Percentiles rank a stretch among this genome's conserved stretches.
phyloP scores from a whole-genome alignment of 768 basidiomycete species.

The Tylopilus balloui region DNA sequence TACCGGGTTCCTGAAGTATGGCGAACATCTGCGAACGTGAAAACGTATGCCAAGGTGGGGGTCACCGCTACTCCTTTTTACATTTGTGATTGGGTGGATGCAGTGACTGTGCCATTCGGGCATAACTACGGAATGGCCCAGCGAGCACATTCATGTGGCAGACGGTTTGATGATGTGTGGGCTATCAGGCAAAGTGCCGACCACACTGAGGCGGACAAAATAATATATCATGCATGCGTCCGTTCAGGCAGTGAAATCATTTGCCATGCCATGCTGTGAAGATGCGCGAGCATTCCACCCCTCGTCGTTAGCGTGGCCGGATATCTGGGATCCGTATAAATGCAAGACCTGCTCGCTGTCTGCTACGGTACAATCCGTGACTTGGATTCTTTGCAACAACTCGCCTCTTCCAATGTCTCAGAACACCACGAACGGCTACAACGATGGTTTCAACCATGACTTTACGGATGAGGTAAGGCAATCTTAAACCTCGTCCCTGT shows the following conservation, averaged over 20 bases:
- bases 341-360: background rate
- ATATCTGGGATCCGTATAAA: slow-evolving; percentile 19
- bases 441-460: slow-evolving; percentile 27
- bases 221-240: slow-evolving; percentile 16
- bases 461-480: slow-evolving; percentile 28
- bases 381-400: background rate
- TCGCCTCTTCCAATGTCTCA: slow-evolving; percentile 16
- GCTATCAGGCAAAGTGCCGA: slow-evolving; percentile 1
- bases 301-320: background rate
- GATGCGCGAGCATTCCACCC: background rate
- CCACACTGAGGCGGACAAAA: slow-evolving; percentile 4
- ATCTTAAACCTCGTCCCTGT: background rate
- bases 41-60: background rate
- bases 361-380: background rate
- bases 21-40: background rate
- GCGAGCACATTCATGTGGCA: slow-evolving; percentile 9
- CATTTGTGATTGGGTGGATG: background rate
- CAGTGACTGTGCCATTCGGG: background rate
- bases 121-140: too few relatives aligned
- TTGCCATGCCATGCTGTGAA: slow-evolving; percentile 29
- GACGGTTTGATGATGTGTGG: background rate
- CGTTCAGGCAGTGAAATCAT: slow-evolving; percentile 8
- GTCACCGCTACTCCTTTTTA: background rate
- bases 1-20: slow-evolving; percentile 7
- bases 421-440: slow-evolving; percentile 5